These are phyloP conservation scores for Lagenidium sp. DNA, from an alignment of 352 stramenopile genomes.

Conservation along the genomic window DNA sequence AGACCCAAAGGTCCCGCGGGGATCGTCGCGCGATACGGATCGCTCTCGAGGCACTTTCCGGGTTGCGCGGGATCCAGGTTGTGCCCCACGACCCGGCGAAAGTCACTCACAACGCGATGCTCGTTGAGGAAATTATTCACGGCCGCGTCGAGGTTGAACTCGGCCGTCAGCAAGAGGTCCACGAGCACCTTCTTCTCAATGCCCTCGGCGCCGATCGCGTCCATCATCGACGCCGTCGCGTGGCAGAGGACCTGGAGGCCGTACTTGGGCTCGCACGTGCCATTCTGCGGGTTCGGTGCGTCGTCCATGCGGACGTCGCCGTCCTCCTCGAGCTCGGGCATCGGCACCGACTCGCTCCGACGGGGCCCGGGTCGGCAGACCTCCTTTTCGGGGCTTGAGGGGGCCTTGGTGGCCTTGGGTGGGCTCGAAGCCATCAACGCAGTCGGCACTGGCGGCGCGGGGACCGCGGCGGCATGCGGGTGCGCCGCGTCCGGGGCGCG, in stretches of 20 bases:
- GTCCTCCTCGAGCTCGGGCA: no score
- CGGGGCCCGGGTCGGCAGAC: slow-evolving; percentile 4
- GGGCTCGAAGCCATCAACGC: no score
- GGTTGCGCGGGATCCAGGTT: slow-evolving; percentile 53
- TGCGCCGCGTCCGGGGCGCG: slow-evolving; percentile 31
- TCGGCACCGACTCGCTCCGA: slow-evolving; percentile 16
- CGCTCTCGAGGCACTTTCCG: slow-evolving; percentile 34
- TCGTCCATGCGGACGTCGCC: slow-evolving; percentile 64
- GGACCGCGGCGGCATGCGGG: slow-evolving; percentile 13
- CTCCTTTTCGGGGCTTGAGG: slow-evolving; percentile 12
- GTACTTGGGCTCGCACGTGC: slow-evolving; percentile 59
- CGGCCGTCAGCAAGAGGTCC: slow-evolving; percentile 57
- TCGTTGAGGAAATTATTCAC: slow-evolving; percentile 83
- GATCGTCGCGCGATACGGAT: slow-evolving; percentile 61
- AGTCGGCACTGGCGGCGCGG: slow-evolving; percentile 2
- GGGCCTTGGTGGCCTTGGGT: neutral
- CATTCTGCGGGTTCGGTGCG: slow-evolving; percentile 2
- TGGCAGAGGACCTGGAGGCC: slow-evolving; percentile 64
- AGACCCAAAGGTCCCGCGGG: slow-evolving; percentile 72
- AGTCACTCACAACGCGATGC: slow-evolving; percentile 69
- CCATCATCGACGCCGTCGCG: slow-evolving; percentile 76
- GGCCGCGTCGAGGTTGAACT: slow-evolving; percentile 73
- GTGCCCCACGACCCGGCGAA: slow-evolving; percentile 59
- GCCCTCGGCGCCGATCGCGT: slow-evolving; percentile 43
- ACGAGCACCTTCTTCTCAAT: slow-evolving; percentile 71